Conservation (phyloP, 345 rosid species). For the Laguncularia racemosa region DNA sequence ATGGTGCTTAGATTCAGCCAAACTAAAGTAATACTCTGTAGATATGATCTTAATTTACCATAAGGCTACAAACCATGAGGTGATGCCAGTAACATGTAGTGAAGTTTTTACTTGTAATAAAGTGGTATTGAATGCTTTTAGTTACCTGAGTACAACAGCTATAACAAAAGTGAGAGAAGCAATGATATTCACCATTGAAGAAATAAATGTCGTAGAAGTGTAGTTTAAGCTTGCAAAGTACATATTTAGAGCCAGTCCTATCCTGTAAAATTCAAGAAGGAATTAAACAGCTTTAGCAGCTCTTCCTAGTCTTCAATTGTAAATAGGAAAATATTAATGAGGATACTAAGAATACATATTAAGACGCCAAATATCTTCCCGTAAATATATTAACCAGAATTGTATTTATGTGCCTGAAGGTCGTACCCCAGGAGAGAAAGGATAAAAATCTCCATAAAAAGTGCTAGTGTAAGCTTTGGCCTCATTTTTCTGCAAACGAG, state of each 20-base stretch:
- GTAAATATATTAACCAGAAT: too few relatives aligned
- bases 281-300: too few relatives aligned
- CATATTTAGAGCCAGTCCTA: conserved; percentile 49
- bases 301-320: too few relatives aligned
- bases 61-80: too few relatives aligned
- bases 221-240: conserved; percentile 43
- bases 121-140: not conserved
- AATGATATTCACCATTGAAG: conserved; percentile 38
- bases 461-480: conserved; percentile 52
- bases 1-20: not conserved
- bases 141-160: conserved; percentile 36
- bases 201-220: conserved; percentile 46
- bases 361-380: too few relatives aligned
- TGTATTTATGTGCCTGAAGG: not conserved
- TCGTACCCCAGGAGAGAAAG: conserved; percentile 61
- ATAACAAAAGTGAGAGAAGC: conserved; percentile 44
- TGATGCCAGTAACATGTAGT: too few relatives aligned
- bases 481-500: conserved; percentile 41
- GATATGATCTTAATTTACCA: not conserved
- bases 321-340: too few relatives aligned
- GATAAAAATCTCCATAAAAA: conserved; percentile 49
- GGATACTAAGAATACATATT: too few relatives aligned
- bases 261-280: conserved; percentile 27
- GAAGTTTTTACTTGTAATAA: too few relatives aligned
- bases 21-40: not conserved